phyloP scores from a whole-genome alignment of 306 rosid genomes.

The Cicer pinnatifidum region DNA sequence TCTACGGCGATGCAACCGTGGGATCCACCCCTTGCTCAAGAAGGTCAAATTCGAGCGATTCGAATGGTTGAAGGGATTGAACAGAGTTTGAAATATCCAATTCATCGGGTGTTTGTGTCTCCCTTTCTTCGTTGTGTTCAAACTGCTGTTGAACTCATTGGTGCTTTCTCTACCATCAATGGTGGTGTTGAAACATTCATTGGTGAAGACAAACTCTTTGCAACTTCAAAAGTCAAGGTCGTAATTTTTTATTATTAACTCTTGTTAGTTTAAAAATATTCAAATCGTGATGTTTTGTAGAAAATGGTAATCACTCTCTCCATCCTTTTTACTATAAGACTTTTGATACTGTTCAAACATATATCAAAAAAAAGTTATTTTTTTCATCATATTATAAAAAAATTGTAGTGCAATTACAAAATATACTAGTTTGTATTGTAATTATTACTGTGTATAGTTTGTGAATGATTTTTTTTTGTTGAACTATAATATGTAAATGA shows the following conservation, averaged over 20 bases:
- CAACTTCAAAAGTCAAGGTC: constrained; percentile 65
- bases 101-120: constrained; percentile 74
- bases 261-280: neutral
- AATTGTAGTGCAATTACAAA: too few species aligned
- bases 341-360: too few species aligned
- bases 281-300: neutral
- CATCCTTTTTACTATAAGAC: too few species aligned
- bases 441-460: too few species aligned
- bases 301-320: neutral
- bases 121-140: constrained; percentile 87
- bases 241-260: neutral
- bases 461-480: too few species aligned
- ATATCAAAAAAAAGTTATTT: too few species aligned
- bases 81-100: constrained; percentile 55
- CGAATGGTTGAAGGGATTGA: constrained; percentile 56
- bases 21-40: constrained; percentile 70
- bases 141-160: constrained; percentile 59
- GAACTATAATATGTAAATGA: too few species aligned
- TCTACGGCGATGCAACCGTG: constrained; percentile 65
- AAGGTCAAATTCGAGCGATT: constrained; percentile 61
- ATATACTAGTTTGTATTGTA: too few species aligned
- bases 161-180: constrained; percentile 52
- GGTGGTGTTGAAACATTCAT: constrained; percentile 19
- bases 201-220: constrained; percentile 38
- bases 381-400: too few species aligned